These are phyloP conservation scores for Brachypodium distachyon DNA, from an alignment of 202 grass and related monocot species.

Conservation along the genomic window DNA sequence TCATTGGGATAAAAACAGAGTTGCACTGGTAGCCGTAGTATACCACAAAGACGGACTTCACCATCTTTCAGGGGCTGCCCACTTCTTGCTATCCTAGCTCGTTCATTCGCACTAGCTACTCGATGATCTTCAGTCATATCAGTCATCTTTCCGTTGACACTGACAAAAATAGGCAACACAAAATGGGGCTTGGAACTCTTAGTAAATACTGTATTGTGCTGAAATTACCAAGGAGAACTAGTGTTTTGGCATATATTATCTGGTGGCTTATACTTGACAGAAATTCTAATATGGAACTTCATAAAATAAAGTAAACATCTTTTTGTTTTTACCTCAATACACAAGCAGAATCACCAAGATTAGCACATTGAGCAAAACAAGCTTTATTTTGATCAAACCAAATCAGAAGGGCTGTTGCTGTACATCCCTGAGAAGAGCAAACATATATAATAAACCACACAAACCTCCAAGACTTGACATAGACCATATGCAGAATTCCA, in stretches of 20 bases:
- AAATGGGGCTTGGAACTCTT: neutral
- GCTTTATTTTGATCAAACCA: constrained; percentile 64
- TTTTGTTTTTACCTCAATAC: constrained; percentile 48
- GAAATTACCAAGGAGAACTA: neutral
- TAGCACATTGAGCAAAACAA: constrained; percentile 84
- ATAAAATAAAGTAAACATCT: neutral
- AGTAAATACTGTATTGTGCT: neutral
- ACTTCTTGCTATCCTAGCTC: constrained; percentile 52
- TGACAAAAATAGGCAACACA: constrained; percentile 12
- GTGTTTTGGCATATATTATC: neutral
- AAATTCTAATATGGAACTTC: neutral
- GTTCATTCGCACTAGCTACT: constrained; percentile 59
- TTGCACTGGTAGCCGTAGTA: neutral
- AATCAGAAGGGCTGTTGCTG: constrained; percentile 69
- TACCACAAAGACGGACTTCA: constrained; percentile 62
- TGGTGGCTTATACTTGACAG: neutral
- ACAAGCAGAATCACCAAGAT: constrained; percentile 85
- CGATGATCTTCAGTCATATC: constrained; percentile 83
- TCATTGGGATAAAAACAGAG: neutral
- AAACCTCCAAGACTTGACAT: neutral
- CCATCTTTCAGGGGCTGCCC: constrained; percentile 71
- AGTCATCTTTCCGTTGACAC: constrained; percentile 50
- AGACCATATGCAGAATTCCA: neutral
- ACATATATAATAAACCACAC: constrained; percentile 4
- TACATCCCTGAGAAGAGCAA: constrained; percentile 67